Base-by-base conservation (phyloP, 2,329 filamentous ascomycete genomes). In the Sporothrix euskadiensis region DNA sequence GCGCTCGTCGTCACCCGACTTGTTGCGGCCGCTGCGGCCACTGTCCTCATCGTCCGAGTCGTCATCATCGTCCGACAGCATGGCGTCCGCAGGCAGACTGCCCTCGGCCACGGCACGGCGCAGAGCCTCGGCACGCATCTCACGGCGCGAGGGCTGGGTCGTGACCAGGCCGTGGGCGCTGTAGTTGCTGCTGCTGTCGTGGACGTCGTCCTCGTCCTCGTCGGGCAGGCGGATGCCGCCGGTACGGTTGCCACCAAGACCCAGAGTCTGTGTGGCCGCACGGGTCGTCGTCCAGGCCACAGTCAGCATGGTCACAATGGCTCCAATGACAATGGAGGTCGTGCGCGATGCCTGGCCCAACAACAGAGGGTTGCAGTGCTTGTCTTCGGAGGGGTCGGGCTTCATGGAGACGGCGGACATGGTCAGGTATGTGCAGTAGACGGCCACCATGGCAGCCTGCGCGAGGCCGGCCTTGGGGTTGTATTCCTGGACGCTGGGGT, bases 401-500 rank as follows among this genome's bases (percentile, higher is more conserved):
- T 99, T 95, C 96, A 99, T 98, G 72, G 94, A 97, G 0, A 99
- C 96, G 35, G 96, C 96, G 2, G 94, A 98, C 90, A 99, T 94
- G 77, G 96, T 99, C 72, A 99, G 89, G 80, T 99, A 99, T 59
- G 96, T 98, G 88, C 96, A 99, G 86, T 99, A 99, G 74, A 97
- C 89, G 22, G 94, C 94, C 61, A 99, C 96, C 89, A 98, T 98
- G 75, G 96, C 95, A 57, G 94, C 94, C 81, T 99, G 96, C n/a
- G 96, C 96, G 74, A 99, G 87, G 68, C 96, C 96, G 57, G 96
- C 96, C 80, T 95, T 94, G 66, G 94, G 90, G 82, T 99, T 99
- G 81, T 91, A 91, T 79, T 94, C 94, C 82, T 99, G 96, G 16
- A 99, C 89, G 0, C 88, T 88, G 1, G 96, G 94, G 80, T 98